Conservation (phyloP, 805 yeast species). For the Hanseniaspora lindneri region DNA sequence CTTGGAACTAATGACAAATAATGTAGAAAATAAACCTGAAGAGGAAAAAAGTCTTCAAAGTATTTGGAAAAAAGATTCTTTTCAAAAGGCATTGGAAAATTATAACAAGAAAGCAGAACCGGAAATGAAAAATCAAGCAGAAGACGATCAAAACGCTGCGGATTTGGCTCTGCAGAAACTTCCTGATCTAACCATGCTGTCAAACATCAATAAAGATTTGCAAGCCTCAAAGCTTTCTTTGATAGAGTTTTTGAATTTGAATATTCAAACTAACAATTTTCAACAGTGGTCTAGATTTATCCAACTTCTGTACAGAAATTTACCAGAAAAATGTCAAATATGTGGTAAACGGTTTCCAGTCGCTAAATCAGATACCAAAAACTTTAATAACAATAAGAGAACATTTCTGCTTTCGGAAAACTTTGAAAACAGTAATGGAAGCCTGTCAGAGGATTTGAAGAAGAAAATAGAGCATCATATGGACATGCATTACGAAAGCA, state of each 20-base stretch:
- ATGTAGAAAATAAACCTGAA: not conserved
- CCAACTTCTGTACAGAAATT: conserved; percentile 27
- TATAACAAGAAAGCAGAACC: not conserved
- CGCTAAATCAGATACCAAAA: conserved; percentile 81
- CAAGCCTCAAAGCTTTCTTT: conserved; percentile 8
- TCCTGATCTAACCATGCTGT: conserved; percentile 5
- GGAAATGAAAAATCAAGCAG: not conserved
- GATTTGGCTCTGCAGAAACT: not conserved
- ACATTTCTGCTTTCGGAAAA: conserved; percentile 30
- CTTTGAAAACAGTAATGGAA: conserved; percentile 67
- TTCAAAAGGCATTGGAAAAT: not conserved
- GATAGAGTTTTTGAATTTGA: conserved; percentile 22
- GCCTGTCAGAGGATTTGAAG: conserved; percentile 55
- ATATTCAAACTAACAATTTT: conserved; percentile 23
- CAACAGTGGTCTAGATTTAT: conserved; percentile 24
- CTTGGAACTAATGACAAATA: not conserved
- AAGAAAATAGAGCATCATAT: conserved; percentile 41
- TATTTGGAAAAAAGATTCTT: conserved; percentile 1
- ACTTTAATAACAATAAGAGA: conserved; percentile 78
- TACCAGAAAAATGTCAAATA: conserved; percentile 71
- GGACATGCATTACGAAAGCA: conserved; percentile 48
- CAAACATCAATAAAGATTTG: conserved; percentile 11
- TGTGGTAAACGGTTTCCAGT: conserved; percentile 77
- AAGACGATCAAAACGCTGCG: not conserved
- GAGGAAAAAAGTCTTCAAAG: not conserved